phyloP scores from a whole-genome alignment of 2,329 filamentous ascomycete genomes.

The Massarina eburnea region DNA sequence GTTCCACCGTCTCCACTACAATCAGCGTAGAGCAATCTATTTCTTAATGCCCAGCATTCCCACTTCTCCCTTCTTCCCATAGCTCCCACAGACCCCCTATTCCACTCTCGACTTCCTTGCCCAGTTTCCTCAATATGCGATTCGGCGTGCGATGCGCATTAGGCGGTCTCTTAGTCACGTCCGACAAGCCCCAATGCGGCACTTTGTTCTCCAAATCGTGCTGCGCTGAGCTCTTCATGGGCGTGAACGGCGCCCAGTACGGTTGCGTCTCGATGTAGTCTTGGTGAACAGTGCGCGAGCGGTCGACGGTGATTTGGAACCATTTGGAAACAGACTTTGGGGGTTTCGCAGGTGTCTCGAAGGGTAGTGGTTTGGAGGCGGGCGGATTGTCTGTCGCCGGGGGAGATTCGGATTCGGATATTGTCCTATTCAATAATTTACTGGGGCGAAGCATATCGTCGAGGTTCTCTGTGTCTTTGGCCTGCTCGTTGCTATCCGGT shows the following conservation, averaged over 20 bases:
- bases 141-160: slow-evolving; percentile 36
- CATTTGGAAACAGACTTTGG: slow-evolving; percentile 29
- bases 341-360: slow-evolving; percentile 10
- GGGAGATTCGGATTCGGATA: not conserved
- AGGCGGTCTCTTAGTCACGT: slow-evolving; percentile 40
- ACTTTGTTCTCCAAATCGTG: slow-evolving; percentile 44
- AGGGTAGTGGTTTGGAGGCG: slow-evolving; percentile 11
- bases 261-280: slow-evolving; percentile 45
- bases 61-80: slow-evolving; percentile 5
- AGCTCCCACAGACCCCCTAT: slow-evolving; percentile 34
- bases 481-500: not conserved
- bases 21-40: too few relatives aligned
- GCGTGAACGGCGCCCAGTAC: slow-evolving; percentile 35
- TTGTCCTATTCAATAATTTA: slow-evolving; percentile 5
- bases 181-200: slow-evolving; percentile 45
- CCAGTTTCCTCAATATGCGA: slow-evolving; percentile 27
- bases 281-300: slow-evolving; percentile 42
- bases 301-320: slow-evolving; percentile 47
- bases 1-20: too few relatives aligned
- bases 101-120: slow-evolving; percentile 22
- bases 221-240: slow-evolving; percentile 36
- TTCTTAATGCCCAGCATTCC: not conserved
- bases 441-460: slow-evolving; percentile 37
- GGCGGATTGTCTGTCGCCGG: not conserved
- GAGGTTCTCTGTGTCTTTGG: slow-evolving; percentile 18